phyloP scores from a whole-genome alignment of 257 asterid species.

The Osmanthus fragrans region DNA sequence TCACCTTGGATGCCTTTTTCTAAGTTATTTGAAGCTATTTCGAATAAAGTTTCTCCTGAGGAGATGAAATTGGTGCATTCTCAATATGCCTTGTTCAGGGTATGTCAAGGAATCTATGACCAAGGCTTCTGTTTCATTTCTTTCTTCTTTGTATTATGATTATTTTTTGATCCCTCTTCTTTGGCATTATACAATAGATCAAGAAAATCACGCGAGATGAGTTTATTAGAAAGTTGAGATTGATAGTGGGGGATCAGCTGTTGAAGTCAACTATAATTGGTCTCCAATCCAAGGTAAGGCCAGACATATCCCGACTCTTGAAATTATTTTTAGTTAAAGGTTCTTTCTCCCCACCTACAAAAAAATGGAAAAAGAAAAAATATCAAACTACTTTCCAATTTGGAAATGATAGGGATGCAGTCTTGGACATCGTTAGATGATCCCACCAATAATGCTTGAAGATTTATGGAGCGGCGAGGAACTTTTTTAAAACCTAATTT shows the following conservation, averaged over 20 bases:
- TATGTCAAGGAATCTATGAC: slow-evolving; percentile 16
- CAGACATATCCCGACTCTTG: not conserved
- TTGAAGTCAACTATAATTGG: slow-evolving; percentile 33
- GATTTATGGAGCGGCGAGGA: not conserved
- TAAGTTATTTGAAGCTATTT: slow-evolving; percentile 36
- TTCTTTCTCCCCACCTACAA: not conserved
- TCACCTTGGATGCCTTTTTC: slow-evolving; percentile 48
- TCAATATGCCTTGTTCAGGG: slow-evolving; percentile 39
- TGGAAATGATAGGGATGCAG: too few species aligned
- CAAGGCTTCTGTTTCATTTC: not conserved
- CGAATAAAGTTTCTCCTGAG: slow-evolving; percentile 25
- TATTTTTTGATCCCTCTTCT: not conserved
- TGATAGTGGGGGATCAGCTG: slow-evolving; percentile 37
- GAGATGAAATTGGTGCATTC: slow-evolving; percentile 32
- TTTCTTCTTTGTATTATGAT: not conserved
- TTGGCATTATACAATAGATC: slow-evolving; percentile 23
- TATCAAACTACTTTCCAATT: too few species aligned
- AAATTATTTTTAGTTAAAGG: not conserved
- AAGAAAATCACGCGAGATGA: slow-evolving; percentile 35
- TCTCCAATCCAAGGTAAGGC: slow-evolving; percentile 35
- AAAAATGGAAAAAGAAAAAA: not conserved
- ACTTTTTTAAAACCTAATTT: not conserved
- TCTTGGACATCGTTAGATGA: not conserved
- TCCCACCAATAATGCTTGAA: not conserved
- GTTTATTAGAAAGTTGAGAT: slow-evolving; percentile 37